These are phyloP conservation scores for Russula earlei DNA, from an alignment of 768 basidiomycete species.

Conservation along the genomic window DNA sequence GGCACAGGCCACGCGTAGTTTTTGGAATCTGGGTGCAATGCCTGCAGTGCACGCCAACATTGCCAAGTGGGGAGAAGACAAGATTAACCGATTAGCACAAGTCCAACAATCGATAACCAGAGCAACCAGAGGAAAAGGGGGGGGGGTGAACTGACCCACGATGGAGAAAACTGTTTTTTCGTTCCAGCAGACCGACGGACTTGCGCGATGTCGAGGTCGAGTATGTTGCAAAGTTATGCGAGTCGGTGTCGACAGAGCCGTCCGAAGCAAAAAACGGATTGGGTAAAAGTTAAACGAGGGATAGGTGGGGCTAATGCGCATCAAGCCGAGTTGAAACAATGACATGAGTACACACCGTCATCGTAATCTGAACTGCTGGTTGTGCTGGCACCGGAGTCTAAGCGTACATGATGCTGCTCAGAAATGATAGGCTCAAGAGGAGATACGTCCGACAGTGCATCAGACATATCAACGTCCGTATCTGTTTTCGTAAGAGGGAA, in stretches of 20 bases:
- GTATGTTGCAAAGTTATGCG: conserved; percentile 25
- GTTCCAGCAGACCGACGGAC: conserved; percentile 57
- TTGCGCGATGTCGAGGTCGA: conserved; percentile 34
- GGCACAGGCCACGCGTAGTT: conserved; percentile 71
- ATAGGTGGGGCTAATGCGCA: conserved; percentile 34
- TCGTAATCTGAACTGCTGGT: conserved; percentile 35
- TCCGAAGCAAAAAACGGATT: conserved; percentile 14
- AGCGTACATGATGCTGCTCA: conserved; percentile 48
- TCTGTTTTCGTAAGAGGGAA: conserved; percentile 54
- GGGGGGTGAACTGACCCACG: conserved; percentile 60
- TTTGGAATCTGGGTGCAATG: conserved; percentile 74
- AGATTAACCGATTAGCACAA: conserved; percentile 12
- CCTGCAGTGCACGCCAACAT: conserved; percentile 28
- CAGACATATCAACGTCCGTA: conserved; percentile 62
- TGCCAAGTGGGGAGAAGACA: not conserved
- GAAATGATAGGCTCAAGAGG: conserved; percentile 48
- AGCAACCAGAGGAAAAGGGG: not conserved
- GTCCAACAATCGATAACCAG: not conserved
- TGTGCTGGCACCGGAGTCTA: conserved; percentile 59
- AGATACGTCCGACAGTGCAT: conserved; percentile 33
- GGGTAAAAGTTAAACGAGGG: conserved; percentile 54
- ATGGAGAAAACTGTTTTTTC: conserved; percentile 46
- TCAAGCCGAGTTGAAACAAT: conserved; percentile 27
- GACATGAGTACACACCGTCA: conserved; percentile 22
- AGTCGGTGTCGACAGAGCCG: conserved; percentile 40